Conservation (phyloP, 2,329 filamentous ascomycete genomes). For the Fusarium kyushuense region DNA sequence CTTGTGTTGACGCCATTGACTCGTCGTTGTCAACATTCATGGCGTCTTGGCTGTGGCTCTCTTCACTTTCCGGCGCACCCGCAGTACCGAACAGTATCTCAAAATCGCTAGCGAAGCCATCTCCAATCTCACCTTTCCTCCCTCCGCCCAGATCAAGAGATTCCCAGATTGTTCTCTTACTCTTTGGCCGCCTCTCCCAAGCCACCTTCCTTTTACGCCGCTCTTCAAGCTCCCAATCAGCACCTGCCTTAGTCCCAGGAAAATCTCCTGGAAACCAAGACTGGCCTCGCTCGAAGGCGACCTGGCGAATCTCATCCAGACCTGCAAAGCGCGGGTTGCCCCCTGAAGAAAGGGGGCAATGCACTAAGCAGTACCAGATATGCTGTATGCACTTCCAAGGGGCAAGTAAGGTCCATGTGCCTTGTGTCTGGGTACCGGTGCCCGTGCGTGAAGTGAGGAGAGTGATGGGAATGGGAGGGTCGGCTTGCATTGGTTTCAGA, state of each 20-base stretch:
- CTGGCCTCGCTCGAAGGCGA: constrained; percentile 80
- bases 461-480: constrained; percentile 83
- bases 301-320: constrained; percentile 80
- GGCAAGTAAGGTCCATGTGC: constrained; percentile 84
- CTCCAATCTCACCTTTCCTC: constrained; percentile 83
- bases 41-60: constrained; percentile 39
- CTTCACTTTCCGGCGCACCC: constrained; percentile 12
- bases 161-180: constrained; percentile 81
- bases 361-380: constrained; percentile 88
- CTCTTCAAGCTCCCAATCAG: constrained; percentile 79
- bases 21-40: constrained; percentile 51
- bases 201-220: constrained; percentile 77
- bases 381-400: constrained; percentile 91
- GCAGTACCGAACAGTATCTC: constrained; percentile 68
- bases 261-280: constrained; percentile 92
- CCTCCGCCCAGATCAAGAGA: constrained; percentile 79
- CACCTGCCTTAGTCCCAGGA: constrained; percentile 82
- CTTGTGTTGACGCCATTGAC: constrained; percentile 2
- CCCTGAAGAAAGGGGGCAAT: constrained; percentile 82
- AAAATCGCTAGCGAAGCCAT: constrained; percentile 88
- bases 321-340: constrained; percentile 87
- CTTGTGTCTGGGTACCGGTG: constrained; percentile 64
- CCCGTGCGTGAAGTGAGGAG: constrained; percentile 71
- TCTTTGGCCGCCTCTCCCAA: constrained; percentile 84
- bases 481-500: constrained; percentile 67